A percentile compares a stretch with the other conserved stretches of the same genome.
phyloP scores from a whole-genome alignment of 2,329 filamentous ascomycete species.

The Drechmeria coniospora region DNA sequence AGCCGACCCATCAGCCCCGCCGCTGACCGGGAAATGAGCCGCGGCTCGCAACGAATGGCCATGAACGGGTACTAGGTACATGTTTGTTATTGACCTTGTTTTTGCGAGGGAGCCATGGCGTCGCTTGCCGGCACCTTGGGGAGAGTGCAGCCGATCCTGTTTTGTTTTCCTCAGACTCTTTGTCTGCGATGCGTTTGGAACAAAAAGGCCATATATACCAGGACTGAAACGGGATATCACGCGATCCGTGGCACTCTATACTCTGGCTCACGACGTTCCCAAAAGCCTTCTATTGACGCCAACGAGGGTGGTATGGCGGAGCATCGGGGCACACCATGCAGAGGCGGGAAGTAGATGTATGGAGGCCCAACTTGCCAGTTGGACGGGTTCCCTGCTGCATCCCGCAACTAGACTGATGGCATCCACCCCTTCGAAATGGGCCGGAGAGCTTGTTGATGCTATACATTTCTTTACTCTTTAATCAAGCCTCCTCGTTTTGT shows the following conservation, averaged over 20 bases:
- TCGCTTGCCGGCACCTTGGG: constrained; percentile 15
- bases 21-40: constrained; percentile 89
- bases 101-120: constrained; percentile 18
- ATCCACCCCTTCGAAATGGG: too few relatives aligned
- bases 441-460: too few relatives aligned
- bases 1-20: constrained; percentile 81
- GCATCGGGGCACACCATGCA: constrained; percentile 1
- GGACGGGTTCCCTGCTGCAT: too few relatives aligned
- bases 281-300: constrained; percentile 8
- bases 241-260: constrained; percentile 6
- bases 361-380: too few relatives aligned
- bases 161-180: constrained; percentile 15
- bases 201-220: constrained; percentile 11
- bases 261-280: constrained; percentile 5
- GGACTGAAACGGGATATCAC: constrained; percentile 8
- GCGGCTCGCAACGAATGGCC: constrained; percentile 90
- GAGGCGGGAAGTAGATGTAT: neutral
- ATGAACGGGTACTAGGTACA: constrained; percentile 87
- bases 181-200: constrained; percentile 16
- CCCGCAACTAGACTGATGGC: too few relatives aligned
- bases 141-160: constrained; percentile 2
- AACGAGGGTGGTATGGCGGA: constrained; percentile 7
- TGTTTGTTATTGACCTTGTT: constrained; percentile 14
- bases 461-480: constrained; percentile 22
- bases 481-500: constrained; percentile 20